Evolutionary conservation across 116 monocot genomes (phyloP), one percentile per base, ranked within the genome.

Genomic region (Cymodocea nodosa): DNA sequence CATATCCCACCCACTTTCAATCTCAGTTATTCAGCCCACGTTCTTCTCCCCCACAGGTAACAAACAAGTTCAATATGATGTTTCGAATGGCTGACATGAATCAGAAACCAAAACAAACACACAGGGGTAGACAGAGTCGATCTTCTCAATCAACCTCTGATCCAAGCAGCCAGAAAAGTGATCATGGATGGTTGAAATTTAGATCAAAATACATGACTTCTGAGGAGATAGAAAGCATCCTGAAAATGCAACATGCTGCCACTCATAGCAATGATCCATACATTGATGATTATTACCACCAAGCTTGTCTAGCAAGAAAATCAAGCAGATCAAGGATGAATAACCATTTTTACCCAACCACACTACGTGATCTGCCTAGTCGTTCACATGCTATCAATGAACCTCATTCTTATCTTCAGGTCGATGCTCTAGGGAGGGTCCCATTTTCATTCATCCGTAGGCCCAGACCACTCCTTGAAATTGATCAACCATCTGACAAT

Each of bases 241-340:
- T 83, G 51, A 78, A 77, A 63, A 79, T 80, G 64, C 88, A 85
- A 62, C 82, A 81, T 75, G 78, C 85, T 52, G 68, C 85, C 17
- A 81, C 88, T n/a, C 82, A 93, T 52, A 69, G 71, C 61, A 83
- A 59, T 73, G 88, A 93, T 56, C 85, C 81, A 13, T 93, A 93
- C 16, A 58, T 83, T 52, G 85, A 93, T 73, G 92, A 93, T 66
- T 93, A 93, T 68, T 87, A 87, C 55, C 92, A 93, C 76, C 85
- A 87, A 70, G 92, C 92, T 68, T 87, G 83, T 64, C 30, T 81
- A 16, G 80, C 85, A 30, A 93, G 85, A 22, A 76, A 72, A 13
- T 73, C 80, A 57, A 14, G 40, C 48, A 75, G 75, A 35, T 56
- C 72, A 56, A 67, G 71, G 55, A 35, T 59, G 35, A 76, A 71